Base-by-base conservation (phyloP, 1,284 basidiomycete genomes). In the Agaricales sp. region DNA sequence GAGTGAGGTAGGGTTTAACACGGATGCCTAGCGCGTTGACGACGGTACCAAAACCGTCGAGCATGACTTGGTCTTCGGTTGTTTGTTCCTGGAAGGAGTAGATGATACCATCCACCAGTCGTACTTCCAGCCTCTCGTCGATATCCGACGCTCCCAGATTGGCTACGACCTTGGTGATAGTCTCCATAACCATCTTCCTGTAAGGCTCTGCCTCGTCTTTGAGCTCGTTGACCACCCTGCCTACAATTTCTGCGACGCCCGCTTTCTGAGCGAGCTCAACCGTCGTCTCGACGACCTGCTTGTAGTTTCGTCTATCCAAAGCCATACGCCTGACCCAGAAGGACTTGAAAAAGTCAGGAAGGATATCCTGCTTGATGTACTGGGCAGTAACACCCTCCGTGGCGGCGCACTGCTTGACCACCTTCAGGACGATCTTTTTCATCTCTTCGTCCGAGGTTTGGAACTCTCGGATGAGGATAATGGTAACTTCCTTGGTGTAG, bases 181-280 rank as follows among this genome's bases (percentile, higher is more conserved):
- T 98, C 71, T 99, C 96, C 95, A 99, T 99, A 39, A 97, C 94
- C 96, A 99, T 99, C 76, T 98, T 98, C 56, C 95, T 77, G 74
- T 95, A 98, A 3, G 93, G 92, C 70, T 99, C 96, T 1, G 87
- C 87, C 64, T 94, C 92, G 59, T 95, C 92, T 73, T 99, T 99
- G 55, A 99, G 73, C 62, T 96, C 93, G 62, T 98, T 96, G 52
- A 96, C 94, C 55, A 99, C 83, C 53, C 93, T 76, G 1, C 91
- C 89, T 14, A 98, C 91, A 50, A 99, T 96, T 67, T 97, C 95
- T 4, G 92, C 80, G 0, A 98, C 93, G 18, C 96, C 96, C 0
- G 92, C 77, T 69, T 99, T 99, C 63, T 96, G 89, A 2, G 96
- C 93, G 12, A 99, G 78, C 68, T 97, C 96, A 48, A 98, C 93